A percentile compares a stretch with the other conserved stretches of the same genome.
Evolutionary conservation across 805 yeast genomes (phyloP).

Genomic region (Huiozyma naganishii): DNA sequence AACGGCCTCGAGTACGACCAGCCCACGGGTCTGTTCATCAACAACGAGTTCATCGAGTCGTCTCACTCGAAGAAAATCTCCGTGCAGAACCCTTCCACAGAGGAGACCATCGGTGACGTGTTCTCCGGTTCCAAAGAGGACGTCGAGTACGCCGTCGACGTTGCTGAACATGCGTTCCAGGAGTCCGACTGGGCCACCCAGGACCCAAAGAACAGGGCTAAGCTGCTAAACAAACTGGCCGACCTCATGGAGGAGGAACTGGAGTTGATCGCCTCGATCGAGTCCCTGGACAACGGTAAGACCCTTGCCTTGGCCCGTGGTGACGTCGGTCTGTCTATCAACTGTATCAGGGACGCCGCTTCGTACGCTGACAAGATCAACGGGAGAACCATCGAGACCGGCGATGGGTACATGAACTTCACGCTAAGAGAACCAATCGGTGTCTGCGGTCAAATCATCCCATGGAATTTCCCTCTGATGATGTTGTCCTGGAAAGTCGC

Average conservation of each 20-base stretch:
- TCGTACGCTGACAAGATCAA: constrained; percentile 61
- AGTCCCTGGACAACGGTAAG: constrained; percentile 71
- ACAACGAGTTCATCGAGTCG: constrained; percentile 64
- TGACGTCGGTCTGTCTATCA: constrained; percentile 54
- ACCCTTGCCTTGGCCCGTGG: constrained; percentile 54
- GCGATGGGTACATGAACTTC: constrained; percentile 50
- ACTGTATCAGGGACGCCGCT: constrained; percentile 60
- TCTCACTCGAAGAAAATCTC: constrained; percentile 44
- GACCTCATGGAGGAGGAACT: constrained; percentile 54
- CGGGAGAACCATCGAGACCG: constrained; percentile 57
- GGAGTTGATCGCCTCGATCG: constrained; percentile 57
- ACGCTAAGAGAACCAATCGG: constrained; percentile 69
- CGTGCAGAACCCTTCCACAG: constrained; percentile 52
- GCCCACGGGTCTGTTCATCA: constrained; percentile 84
- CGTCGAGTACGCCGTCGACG: constrained; percentile 58
- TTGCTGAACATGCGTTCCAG: constrained; percentile 54
- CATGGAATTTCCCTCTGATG: constrained; percentile 78
- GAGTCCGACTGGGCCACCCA: constrained; percentile 43
- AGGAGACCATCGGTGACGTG: constrained; percentile 47
- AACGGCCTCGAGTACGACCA: constrained; percentile 58
- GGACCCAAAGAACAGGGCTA: constrained; percentile 48
- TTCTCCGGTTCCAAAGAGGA: constrained; percentile 51
- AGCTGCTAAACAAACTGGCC: constrained; percentile 48
- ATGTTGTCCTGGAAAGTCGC: constrained; percentile 75
- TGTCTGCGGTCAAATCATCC: constrained; percentile 74